These are phyloP conservation scores for Gaultheria prostrata DNA, from an alignment of 148 eudicot species.

Conservation along the genomic window DNA sequence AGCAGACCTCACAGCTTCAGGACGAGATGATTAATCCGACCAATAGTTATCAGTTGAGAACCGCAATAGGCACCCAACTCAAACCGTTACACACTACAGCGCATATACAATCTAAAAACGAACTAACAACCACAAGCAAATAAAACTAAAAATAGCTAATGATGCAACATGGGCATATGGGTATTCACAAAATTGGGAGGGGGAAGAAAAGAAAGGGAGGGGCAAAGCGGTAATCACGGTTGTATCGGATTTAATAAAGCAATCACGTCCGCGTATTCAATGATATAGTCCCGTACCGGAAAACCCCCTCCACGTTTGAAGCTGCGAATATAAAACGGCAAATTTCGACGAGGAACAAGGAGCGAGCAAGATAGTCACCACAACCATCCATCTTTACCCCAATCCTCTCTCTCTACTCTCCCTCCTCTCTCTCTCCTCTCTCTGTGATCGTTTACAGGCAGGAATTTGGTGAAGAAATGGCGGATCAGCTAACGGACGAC, in stretches of 20 bases:
- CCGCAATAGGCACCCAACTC: too few relatives aligned
- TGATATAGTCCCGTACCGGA: neutral
- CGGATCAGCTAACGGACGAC: conserved; percentile 65
- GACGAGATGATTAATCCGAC: too few relatives aligned
- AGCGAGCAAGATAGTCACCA: neutral
- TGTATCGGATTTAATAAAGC: neutral
- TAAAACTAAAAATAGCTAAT: too few relatives aligned
- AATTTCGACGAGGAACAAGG: neutral
- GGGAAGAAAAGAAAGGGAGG: neutral
- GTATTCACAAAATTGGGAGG: neutral
- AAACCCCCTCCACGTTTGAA: neutral
- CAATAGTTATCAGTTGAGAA: too few relatives aligned
- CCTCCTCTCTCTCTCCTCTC: neutral
- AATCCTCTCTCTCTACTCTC: neutral
- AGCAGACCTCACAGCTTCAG: too few relatives aligned
- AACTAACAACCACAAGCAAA: too few relatives aligned
- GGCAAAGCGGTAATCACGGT: conserved; percentile 13
- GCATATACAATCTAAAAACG: too few relatives aligned
- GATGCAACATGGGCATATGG: too few relatives aligned
- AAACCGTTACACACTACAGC: too few relatives aligned
- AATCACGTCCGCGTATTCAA: neutral
- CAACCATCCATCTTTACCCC: neutral
- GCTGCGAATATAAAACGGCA: neutral
- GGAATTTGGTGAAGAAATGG: conserved; percentile 24
- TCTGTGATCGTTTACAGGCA: neutral